Evolutionary conservation across 768 basidiomycete genomes (phyloP).

Genomic region (Mycena chlorophos): DNA sequence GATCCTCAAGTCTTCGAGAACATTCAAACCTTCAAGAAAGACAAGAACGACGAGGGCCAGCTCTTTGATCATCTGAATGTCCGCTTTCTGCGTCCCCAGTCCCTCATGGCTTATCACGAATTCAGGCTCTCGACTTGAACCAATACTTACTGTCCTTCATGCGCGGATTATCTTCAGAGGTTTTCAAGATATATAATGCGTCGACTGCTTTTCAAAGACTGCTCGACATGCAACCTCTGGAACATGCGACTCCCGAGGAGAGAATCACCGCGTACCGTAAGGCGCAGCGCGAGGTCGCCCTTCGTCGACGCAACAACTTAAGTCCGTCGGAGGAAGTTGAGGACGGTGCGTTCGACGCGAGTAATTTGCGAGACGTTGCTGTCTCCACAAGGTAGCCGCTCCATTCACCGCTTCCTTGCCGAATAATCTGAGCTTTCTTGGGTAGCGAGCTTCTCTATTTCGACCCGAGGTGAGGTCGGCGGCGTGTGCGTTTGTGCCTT

Average conservation of each 20-base stretch:
- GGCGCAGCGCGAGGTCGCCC: constrained; percentile 95
- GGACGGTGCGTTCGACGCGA: constrained; percentile 87
- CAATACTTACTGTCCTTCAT: constrained; percentile 91
- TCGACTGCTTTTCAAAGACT: constrained; percentile 94
- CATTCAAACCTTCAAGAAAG: constrained; percentile 93
- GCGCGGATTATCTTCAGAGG: constrained; percentile 97
- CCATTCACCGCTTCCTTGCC: too few species aligned
- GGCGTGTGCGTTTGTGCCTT: not conserved
- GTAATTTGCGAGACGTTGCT: constrained; percentile 15
- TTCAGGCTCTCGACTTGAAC: constrained; percentile 78
- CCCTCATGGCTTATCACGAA: constrained; percentile 24
- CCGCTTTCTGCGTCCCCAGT: constrained; percentile 29
- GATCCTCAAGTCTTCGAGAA: constrained; percentile 97
- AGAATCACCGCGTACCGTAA: constrained; percentile 97
- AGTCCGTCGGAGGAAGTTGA: constrained; percentile 93
- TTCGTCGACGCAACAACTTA: constrained; percentile 98
- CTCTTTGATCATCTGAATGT: constrained; percentile 96
- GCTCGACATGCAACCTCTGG: constrained; percentile 64
- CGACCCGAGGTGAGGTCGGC: constrained; percentile 77
- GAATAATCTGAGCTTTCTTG: too few species aligned
- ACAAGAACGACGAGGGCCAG: constrained; percentile 83
- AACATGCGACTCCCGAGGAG: constrained; percentile 81
- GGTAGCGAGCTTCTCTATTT: too few species aligned
- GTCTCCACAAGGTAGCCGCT: constrained; percentile 40
- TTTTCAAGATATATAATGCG: constrained; percentile 99